Conservation (phyloP, 1,139 yeast species). For the Taphrina communis region DNA sequence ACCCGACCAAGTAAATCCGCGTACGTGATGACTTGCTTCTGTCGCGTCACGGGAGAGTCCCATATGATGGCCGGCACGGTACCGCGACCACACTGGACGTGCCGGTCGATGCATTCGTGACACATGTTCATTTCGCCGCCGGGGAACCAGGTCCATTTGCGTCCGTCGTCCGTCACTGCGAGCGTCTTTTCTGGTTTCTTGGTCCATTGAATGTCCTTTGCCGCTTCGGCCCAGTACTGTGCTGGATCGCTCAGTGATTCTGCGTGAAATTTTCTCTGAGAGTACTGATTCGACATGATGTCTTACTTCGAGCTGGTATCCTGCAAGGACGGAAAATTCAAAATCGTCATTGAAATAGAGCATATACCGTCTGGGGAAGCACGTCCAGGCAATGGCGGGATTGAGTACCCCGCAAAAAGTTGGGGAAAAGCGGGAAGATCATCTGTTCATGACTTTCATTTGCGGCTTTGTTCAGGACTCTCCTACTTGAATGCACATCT, state of each 20-base stretch:
- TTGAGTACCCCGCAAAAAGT: neutral
- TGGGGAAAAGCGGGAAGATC: conserved; percentile 12
- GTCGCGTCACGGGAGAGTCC: conserved; percentile 36
- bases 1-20: conserved; percentile 16
- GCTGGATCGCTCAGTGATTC: conserved; percentile 22
- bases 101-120: conserved; percentile 23
- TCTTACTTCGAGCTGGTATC: too few species aligned
- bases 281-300: conserved; percentile 7
- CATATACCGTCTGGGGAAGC: neutral
- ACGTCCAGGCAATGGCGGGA: neutral
- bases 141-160: conserved; percentile 30
- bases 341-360: neutral
- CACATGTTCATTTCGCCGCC: conserved; percentile 38
- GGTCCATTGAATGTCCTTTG: conserved; percentile 24
- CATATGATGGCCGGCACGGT: conserved; percentile 24
- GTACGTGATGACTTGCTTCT: conserved; percentile 25
- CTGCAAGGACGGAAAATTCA: too few species aligned
- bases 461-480: too few species aligned
- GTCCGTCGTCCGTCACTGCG: conserved; percentile 5
- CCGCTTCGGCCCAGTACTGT: conserved; percentile 15
- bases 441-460: conserved; percentile 1
- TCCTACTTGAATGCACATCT: too few species aligned
- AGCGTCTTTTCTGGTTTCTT: conserved; percentile 19
- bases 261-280: conserved; percentile 13
- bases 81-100: conserved; percentile 15